Conservation (phyloP, 2,329 filamentous ascomycete species). For the Colletotrichum sp. region DNA sequence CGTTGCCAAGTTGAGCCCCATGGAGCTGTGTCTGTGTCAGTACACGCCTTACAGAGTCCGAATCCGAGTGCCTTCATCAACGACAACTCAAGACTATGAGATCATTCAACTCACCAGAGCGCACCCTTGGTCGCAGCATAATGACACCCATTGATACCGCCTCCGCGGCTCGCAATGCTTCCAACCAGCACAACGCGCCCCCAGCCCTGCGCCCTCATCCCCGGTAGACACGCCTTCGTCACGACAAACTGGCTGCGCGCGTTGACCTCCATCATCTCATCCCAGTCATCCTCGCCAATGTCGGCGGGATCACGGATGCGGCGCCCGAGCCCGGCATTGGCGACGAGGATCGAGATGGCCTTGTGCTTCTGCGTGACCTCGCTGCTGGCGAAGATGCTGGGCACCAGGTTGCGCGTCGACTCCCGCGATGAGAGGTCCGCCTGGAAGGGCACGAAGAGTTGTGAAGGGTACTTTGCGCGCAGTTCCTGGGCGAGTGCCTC, state of each 20-base stretch:
- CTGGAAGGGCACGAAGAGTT: slow-evolving; percentile 30
- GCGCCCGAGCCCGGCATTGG: slow-evolving; percentile 36
- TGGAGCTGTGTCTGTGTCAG: slow-evolving; percentile 28
- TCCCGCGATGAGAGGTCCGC: slow-evolving; percentile 34
- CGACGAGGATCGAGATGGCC: slow-evolving; percentile 35
- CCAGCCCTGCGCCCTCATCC: slow-evolving; percentile 36
- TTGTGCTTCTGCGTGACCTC: slow-evolving; percentile 26
- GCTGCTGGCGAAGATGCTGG: slow-evolving; percentile 21
- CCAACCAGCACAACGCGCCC: slow-evolving; percentile 36
- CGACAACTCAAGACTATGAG: too few species aligned
- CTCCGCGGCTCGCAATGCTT: slow-evolving; percentile 36
- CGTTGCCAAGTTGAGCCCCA: slow-evolving; percentile 38
- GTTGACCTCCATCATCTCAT: slow-evolving; percentile 39
- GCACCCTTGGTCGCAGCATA: slow-evolving; percentile 40
- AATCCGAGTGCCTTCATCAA: neutral
- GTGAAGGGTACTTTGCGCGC: slow-evolving; percentile 24
- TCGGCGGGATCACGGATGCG: slow-evolving; percentile 37
- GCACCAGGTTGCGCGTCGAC: slow-evolving; percentile 28
- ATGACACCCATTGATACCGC: slow-evolving; percentile 38
- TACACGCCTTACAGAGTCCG: neutral
- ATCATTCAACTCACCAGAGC: neutral
- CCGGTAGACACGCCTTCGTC: slow-evolving; percentile 33
- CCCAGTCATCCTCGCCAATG: slow-evolving; percentile 40
- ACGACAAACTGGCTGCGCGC: slow-evolving; percentile 38
- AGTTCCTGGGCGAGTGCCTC: slow-evolving; percentile 32